Evolutionary conservation across 306 rosid species (phyloP).

Genomic region (Lathyrus oleraceus): DNA sequence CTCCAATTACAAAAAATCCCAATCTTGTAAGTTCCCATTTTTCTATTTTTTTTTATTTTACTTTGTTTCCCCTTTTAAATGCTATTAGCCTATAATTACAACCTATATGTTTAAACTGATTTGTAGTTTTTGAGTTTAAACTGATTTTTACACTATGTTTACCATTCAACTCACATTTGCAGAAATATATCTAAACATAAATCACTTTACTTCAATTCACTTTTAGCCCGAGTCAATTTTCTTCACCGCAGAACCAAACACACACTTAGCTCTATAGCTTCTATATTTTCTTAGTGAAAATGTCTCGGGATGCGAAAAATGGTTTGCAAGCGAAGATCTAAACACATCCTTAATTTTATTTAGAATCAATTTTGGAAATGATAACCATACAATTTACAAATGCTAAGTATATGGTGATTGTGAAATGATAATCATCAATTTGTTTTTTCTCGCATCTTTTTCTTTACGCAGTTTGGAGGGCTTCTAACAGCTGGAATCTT

Average conservation of each 20-base stretch:
- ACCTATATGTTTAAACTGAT: no score
- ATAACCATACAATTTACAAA: not conserved
- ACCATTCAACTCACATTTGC: no score
- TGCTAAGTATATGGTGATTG: not conserved
- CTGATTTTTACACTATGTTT: no score
- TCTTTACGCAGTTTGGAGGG: conserved; percentile 77
- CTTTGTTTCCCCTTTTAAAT: not conserved
- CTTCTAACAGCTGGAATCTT: conserved; percentile 81
- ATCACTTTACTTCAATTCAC: no score
- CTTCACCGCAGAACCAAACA: no score
- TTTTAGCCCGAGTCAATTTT: no score
- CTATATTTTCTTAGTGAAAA: no score
- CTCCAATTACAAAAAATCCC: conserved; percentile 78
- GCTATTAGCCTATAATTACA: not conserved
- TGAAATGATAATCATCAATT: not conserved
- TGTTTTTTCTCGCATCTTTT: not conserved
- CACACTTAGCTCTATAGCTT: no score
- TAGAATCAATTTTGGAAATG: not conserved
- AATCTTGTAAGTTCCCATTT: conserved; percentile 59
- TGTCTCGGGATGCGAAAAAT: no score
- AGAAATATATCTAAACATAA: no score
- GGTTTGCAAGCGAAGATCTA: no score
- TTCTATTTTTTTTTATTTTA: not conserved
- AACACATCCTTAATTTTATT: not conserved
- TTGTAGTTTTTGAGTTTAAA: no score